These are phyloP conservation scores for Beauveria rudraprayagi DNA, from an alignment of 2,329 filamentous ascomycete species.

Conservation along the genomic window DNA sequence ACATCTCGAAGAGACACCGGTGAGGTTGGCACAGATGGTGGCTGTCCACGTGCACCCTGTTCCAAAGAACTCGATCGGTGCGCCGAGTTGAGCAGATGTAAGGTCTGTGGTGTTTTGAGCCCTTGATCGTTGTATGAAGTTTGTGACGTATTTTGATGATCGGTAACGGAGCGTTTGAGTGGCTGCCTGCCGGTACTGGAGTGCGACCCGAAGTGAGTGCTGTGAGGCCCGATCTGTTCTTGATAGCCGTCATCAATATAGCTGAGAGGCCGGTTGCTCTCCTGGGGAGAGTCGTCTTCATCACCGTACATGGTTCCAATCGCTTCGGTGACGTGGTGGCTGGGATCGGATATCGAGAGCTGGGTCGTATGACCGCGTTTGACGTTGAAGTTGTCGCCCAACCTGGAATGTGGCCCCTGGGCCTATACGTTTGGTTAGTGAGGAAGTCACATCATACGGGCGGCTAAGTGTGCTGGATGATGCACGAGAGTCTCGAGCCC, in stretches of 20 bases:
- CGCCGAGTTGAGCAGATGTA: slow-evolving; percentile 30
- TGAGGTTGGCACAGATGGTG: slow-evolving; percentile 37
- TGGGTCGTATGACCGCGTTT: slow-evolving; percentile 51
- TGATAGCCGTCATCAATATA: slow-evolving; percentile 55
- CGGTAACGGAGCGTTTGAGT: slow-evolving; percentile 38
- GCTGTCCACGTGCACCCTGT: slow-evolving; percentile 31
- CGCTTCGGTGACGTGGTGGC: slow-evolving; percentile 88
- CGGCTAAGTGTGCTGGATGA: not conserved
- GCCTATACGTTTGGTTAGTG: slow-evolving; percentile 31
- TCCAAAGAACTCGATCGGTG: slow-evolving; percentile 36
- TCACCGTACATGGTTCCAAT: slow-evolving; percentile 88
- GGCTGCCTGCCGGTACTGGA: slow-evolving; percentile 31
- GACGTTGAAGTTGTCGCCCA: slow-evolving; percentile 48
- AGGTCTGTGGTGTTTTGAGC: slow-evolving; percentile 36
- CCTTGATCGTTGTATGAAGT: slow-evolving; percentile 25
- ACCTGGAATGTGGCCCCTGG: slow-evolving; percentile 47
- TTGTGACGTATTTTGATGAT: slow-evolving; percentile 27
- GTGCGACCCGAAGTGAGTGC: slow-evolving; percentile 24
- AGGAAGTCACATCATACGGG: not conserved
- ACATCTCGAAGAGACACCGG: slow-evolving; percentile 42
- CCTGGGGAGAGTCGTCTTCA: slow-evolving; percentile 54
- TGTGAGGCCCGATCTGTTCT: slow-evolving; percentile 34
- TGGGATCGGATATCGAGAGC: slow-evolving; percentile 73
- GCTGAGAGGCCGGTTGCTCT: slow-evolving; percentile 58
- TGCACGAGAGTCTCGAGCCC: not conserved